Evolutionary conservation across 495 filamentous ascomycete genomes (phyloP), one percentile per base, ranked within the genome.

Genomic region (Usnea hakonensis): DNA sequence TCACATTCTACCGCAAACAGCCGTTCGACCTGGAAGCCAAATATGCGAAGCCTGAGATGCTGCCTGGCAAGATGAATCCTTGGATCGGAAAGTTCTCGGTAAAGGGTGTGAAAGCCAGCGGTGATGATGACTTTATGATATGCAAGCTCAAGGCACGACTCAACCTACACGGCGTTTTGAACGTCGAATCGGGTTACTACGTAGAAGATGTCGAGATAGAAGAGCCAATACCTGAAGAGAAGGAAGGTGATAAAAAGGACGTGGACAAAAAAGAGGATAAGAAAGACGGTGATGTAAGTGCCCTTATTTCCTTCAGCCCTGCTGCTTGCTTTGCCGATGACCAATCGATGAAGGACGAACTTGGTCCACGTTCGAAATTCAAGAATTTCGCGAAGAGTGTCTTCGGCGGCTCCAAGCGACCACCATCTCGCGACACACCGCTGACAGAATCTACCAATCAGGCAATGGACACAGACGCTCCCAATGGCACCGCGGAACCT

Each of bases 81-180:
- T 97, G 93, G 87, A 96, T 99, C 68, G 94, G 94, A 58, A 84
- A 89, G 60, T 99, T 99, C 78, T 94, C 90, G 28, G 87, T 95
- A 72, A 95, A 95, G 83, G 85, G 84, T 32, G 90, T 95, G 67
- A 85, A 92, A 77, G 85, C 89, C 36, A 88, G 91, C 72, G 80
- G 83, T 58, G 91, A 95, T 65, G 88, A 94, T 55, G 90, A 95
- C 69, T 95, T 95, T 74, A 95, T 95, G 90, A 96, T 99, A 69
- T 99, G 94, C 87, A 99, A 99, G 81, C 86, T 99, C 61, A 99
- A 99, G 84, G 95, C 95, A 38, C 85, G 94, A 57, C 84, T 99
- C 53, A 99, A 99, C 78, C 82, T 97, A 65, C 93, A 97, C 78
- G 94, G 94, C 71, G 85, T 97, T 57, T 80, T 99, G 64, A 97